Percentiles rank a stretch among this genome's conserved stretches.
phyloP scores from a whole-genome alignment of 805 yeast genomes.

The Grigorovia transvaalensis region DNA sequence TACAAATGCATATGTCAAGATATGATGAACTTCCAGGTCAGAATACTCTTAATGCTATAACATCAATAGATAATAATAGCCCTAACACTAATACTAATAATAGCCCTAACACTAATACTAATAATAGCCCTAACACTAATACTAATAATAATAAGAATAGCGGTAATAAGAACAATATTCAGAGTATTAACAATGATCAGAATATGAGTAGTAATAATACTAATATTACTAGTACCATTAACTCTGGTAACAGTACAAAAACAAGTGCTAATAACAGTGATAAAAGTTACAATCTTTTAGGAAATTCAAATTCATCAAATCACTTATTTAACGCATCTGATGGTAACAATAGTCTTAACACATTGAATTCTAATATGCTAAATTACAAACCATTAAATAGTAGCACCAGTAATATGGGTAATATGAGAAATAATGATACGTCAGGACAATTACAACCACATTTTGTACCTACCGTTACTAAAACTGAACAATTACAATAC shows the following conservation, averaged over 20 bases:
- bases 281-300: not conserved
- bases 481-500: not conserved
- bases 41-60: constrained; percentile 9
- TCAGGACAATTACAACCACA: not conserved
- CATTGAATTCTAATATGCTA: too few relatives aligned
- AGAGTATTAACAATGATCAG: not conserved
- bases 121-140: not conserved
- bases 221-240: too few relatives aligned
- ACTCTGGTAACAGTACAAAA: too few relatives aligned
- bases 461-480: not conserved
- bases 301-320: not conserved
- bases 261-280: too few relatives aligned
- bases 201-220: too few relatives aligned
- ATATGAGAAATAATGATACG: too few relatives aligned
- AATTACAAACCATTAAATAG: not conserved
- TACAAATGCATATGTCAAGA: constrained; percentile 57
- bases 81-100: not conserved
- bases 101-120: not conserved
- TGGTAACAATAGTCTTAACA: not conserved
- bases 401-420: not conserved
- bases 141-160: too few relatives aligned
- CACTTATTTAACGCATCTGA: not conserved
- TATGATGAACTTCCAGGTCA: constrained; percentile 33
- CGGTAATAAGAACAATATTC: not conserved
- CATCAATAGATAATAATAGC: constrained; percentile 8